Conservation (phyloP, 2,329 filamentous ascomycete genomes). For the Arthrobotrys musiformis region DNA sequence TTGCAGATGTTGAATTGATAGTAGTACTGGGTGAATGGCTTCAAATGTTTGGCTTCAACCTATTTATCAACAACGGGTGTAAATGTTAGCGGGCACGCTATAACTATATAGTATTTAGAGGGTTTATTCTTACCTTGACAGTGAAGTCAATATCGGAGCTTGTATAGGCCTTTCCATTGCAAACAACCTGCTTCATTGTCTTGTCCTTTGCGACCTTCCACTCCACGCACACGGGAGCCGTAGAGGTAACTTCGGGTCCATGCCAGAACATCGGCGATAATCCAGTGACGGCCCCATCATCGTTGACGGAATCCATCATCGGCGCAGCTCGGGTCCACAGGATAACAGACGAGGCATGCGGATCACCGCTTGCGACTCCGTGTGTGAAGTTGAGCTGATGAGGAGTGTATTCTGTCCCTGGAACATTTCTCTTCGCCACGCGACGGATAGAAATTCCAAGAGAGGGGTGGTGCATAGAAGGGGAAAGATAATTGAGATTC, state of each 20-base stretch:
- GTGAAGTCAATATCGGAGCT: constrained; percentile 80
- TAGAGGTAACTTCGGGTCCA: constrained; percentile 68
- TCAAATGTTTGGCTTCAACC: constrained; percentile 73
- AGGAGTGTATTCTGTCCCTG: constrained; percentile 64
- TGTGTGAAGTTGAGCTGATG: constrained; percentile 73
- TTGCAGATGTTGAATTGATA: constrained; percentile 77
- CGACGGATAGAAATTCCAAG: constrained; percentile 74
- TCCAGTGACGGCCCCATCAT: constrained; percentile 65
- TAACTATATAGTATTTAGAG: neutral
- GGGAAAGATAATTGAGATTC: constrained; percentile 76
- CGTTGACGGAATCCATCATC: constrained; percentile 62
- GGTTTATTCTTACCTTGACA: constrained; percentile 68
- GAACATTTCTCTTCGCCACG: constrained; percentile 69
- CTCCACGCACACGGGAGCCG: constrained; percentile 73
- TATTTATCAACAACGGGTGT: constrained; percentile 59
- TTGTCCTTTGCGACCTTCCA: constrained; percentile 71
- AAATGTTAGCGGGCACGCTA: neutral
- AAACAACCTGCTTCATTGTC: constrained; percentile 65
- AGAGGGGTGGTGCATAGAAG: constrained; percentile 72
- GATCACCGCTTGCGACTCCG: constrained; percentile 68
- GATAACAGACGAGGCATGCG: constrained; percentile 64
- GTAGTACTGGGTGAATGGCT: constrained; percentile 74
- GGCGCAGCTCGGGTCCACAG: constrained; percentile 64
- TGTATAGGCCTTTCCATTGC: constrained; percentile 73
- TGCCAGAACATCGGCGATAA: constrained; percentile 63